Base-by-base conservation (phyloP, 73 alveolate species). In the Blepharisma stoltei region DNA sequence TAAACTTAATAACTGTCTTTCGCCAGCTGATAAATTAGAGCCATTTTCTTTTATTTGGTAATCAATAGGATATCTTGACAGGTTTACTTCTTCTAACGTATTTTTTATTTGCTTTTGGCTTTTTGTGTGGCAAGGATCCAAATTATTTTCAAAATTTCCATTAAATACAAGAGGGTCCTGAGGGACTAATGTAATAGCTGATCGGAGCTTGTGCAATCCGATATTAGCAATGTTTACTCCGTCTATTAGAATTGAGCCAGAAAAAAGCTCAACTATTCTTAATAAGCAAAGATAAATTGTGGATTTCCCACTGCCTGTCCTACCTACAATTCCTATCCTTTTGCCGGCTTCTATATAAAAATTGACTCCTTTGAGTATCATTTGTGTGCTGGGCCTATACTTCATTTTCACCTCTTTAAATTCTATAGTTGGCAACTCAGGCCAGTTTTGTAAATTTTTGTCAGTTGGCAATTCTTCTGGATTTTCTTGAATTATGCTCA, bases 271-370 rank as follows among this genome's bases (percentile, higher is more conserved):
- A 4, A 92, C 88, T 6, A 94, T 81, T 78, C 99, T 84, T 52
- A 95, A 78, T 67, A 95, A 81, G 53, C 92, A 76, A 77, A 91
- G 90, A 32, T 94, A 70, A 71, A 95, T 79, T 37, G 98, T 91
- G 18, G 95, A 49, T 81, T 95, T 95, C 5, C 99, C 99, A 44
- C 97, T 85, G 23, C 99, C 99, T 6, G 98, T 91, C 25, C 98
- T 84, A 0, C 99, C 99, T 32, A 92, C 87, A 9, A 95, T 92
- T 38, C 98, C 99, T 1, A 95, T 69, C 83, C 94, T 92, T 77
- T 90, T 93, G 46, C 94, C 92, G 44, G 95, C 90, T 8, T 81
- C 41, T 14, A 95, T 83, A 37, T 54, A 18, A 43, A 96, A 79
- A 76, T 86, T 90, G 47, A 96, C 77, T n/a, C 97, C 93, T 32